Percentiles rank a stretch among this genome's conserved stretches.
Conservation (phyloP, 768 basidiomycete species). For the Rhodotorula taiwanensis region DNA sequence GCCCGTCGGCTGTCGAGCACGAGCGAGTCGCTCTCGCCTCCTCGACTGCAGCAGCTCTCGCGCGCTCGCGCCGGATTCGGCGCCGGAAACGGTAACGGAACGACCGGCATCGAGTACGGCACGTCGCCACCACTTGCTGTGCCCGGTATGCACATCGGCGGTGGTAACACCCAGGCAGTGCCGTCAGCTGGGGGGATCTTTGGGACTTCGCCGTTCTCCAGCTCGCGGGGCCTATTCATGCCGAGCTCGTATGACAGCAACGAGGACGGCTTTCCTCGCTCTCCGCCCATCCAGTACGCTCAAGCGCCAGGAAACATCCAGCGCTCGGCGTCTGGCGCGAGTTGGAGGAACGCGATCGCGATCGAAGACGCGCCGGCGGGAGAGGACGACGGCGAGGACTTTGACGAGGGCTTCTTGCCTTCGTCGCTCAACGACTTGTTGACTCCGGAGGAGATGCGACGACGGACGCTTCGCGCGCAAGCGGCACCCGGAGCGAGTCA, state of each 20-base stretch:
- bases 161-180: neutral
- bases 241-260: slow-evolving; percentile 30
- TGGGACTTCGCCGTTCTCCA: slow-evolving; percentile 35
- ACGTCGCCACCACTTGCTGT: slow-evolving; percentile 22
- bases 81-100: neutral
- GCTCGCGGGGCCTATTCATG: slow-evolving; percentile 33
- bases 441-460: slow-evolving; percentile 75
- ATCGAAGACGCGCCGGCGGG: slow-evolving; percentile 36
- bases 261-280: slow-evolving; percentile 31
- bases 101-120: slow-evolving; percentile 1
- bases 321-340: slow-evolving; percentile 2
- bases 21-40: slow-evolving; percentile 28
- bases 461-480: slow-evolving; percentile 54
- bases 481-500: neutral
- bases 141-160: neutral
- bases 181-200: slow-evolving; percentile 21
- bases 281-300: slow-evolving; percentile 13
- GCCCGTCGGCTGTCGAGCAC: slow-evolving; percentile 31
- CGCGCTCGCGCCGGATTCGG: neutral
- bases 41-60: neutral
- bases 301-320: slow-evolving; percentile 12
- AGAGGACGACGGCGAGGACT: slow-evolving; percentile 18
- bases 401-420: slow-evolving; percentile 58
- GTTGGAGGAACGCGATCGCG: slow-evolving; percentile 15
- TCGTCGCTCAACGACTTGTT: slow-evolving; percentile 79